phyloP scores from a whole-genome alignment of 179 eudicot species.

The Heliamphora pulchella region DNA sequence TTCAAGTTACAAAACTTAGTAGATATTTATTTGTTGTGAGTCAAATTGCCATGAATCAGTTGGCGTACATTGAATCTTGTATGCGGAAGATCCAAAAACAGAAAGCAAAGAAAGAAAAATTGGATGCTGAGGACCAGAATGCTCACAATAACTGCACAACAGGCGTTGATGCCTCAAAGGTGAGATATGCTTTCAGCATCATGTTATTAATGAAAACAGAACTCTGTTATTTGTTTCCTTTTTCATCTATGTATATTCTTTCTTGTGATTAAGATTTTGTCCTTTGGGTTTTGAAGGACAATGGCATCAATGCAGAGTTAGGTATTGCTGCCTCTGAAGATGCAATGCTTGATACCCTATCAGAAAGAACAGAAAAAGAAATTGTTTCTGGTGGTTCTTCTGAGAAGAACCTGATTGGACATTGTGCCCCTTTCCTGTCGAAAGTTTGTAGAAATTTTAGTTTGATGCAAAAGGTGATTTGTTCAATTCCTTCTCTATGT shows the following conservation, averaged over 20 bases:
- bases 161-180: slow-evolving; percentile 44
- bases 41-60: slow-evolving; percentile 88
- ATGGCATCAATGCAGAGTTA: slow-evolving; percentile 82
- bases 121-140: slow-evolving; percentile 36
- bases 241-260: background rate
- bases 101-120: slow-evolving; percentile 62
- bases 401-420: slow-evolving; percentile 75
- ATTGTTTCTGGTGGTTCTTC: slow-evolving; percentile 58
- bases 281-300: slow-evolving; percentile 40
- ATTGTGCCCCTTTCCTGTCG: slow-evolving; percentile 73
- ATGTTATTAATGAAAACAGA: background rate
- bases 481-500: slow-evolving; percentile 10
- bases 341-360: slow-evolving; percentile 72
- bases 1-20: slow-evolving; percentile 71
- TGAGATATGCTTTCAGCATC: slow-evolving; percentile 18
- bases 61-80: slow-evolving; percentile 83
- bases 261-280: background rate
- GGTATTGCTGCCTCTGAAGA: slow-evolving; percentile 96
- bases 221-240: background rate
- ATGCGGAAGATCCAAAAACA: slow-evolving; percentile 72
- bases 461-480: slow-evolving; percentile 90
- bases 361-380: slow-evolving; percentile 85
- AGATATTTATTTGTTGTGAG: slow-evolving; percentile 68
- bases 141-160: slow-evolving; percentile 25
- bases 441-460: slow-evolving; percentile 80